Percentiles rank a stretch among this genome's conserved stretches.
Conservation (phyloP, 257 asterid genomes). For the Solanum arcanum region DNA sequence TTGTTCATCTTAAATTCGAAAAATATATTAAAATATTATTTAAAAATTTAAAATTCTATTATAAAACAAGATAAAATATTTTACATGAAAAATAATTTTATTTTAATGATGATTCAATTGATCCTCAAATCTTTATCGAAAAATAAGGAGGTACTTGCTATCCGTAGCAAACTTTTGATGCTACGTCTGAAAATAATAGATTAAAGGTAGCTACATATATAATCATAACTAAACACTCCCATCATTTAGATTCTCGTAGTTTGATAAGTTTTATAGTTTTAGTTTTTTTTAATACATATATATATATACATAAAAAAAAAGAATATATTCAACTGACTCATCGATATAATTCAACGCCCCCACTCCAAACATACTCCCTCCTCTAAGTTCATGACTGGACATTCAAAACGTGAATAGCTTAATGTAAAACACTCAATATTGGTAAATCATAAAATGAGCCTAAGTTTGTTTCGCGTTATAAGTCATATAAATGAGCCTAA, state of each 20-base stretch:
- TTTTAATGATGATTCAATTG: background rate
- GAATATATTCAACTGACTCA: background rate
- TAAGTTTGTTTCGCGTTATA: background rate
- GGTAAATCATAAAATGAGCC: background rate
- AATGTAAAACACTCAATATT: background rate
- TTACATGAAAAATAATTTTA: too few relatives aligned
- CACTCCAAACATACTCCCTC: background rate
- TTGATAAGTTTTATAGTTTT: background rate
- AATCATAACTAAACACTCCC: background rate
- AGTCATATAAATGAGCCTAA: background rate
- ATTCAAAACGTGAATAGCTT: too few relatives aligned
- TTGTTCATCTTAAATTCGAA: too few relatives aligned
- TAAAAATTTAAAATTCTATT: too few relatives aligned
- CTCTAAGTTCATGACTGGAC: background rate
- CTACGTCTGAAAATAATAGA: background rate
- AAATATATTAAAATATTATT: too few relatives aligned
- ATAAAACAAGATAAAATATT: too few relatives aligned
- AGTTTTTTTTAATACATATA: background rate
- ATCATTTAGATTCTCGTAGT: background rate
- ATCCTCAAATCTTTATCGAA: background rate
- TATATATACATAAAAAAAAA: too few relatives aligned
- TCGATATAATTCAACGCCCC: background rate
- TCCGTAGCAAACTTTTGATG: background rate
- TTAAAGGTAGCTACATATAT: background rate
- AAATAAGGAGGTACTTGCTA: background rate